phyloP scores from a whole-genome alignment of 371 early-diverging fungal species.

The Quaeritorhiza haematococci region DNA sequence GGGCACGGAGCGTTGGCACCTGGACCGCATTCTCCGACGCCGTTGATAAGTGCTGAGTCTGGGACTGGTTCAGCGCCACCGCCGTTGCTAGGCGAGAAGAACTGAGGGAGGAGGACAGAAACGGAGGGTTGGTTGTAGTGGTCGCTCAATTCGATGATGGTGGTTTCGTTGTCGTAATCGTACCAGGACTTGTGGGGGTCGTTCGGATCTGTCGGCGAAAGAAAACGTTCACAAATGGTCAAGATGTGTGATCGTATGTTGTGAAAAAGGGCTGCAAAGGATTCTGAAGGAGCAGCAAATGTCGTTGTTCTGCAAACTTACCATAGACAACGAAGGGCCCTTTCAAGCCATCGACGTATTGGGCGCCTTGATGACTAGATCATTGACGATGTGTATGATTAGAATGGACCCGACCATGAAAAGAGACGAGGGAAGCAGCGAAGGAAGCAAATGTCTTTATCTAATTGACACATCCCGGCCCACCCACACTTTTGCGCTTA shows the following conservation, averaged over 20 bases:
- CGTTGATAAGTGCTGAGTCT: constrained; percentile 4
- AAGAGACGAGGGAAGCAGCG: too few species aligned
- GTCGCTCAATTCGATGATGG: neutral
- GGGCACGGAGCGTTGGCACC: constrained; percentile 31
- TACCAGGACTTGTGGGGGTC: too few species aligned
- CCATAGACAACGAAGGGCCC: constrained; percentile 68
- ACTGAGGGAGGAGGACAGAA: constrained; percentile 23
- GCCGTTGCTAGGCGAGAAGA: constrained; percentile 48
- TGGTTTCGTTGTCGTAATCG: constrained; percentile 43
- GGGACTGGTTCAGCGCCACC: constrained; percentile 59
- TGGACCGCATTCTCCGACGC: constrained; percentile 34
- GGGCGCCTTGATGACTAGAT: constrained; percentile 14
- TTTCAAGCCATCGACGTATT: constrained; percentile 79
- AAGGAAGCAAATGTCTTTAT: neutral
- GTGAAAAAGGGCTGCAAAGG: too few species aligned
- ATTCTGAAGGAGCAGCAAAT: too few species aligned
- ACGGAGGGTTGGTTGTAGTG: constrained; percentile 14
- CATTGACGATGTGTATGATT: neutral
- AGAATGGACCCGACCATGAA: too few species aligned
- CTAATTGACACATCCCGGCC: too few species aligned
- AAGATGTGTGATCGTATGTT: too few species aligned
- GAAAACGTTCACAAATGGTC: too few species aligned
- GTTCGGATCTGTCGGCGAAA: neutral
- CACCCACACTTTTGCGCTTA: neutral
- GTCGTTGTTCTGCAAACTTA: too few species aligned